Percentiles rank a stretch among this genome's conserved stretches.
phyloP scores from a whole-genome alignment of 2,329 filamentous ascomycete species.

The Colletotrichum liaoningense region DNA sequence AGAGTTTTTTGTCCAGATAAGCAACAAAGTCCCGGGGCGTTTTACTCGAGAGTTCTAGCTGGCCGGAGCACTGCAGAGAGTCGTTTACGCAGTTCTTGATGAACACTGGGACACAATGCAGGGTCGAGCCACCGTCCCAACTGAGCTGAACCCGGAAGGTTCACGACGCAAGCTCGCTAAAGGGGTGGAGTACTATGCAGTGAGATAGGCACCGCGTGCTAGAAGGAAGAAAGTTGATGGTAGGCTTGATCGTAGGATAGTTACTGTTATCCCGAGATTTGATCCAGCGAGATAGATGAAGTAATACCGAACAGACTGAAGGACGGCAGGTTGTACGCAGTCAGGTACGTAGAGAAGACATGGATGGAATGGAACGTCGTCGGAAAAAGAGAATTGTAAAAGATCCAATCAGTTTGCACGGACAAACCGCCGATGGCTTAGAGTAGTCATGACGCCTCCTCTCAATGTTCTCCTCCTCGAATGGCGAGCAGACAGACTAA shows the following conservation, averaged over 20 bases:
- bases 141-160: conserved; percentile 24
- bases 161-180: conserved; percentile 7
- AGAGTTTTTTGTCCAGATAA: not conserved
- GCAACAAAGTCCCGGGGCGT: not conserved
- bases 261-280: not conserved
- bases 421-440: not conserved
- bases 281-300: not conserved
- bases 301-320: not conserved
- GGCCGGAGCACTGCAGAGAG: conserved; percentile 1
- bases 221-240: not conserved
- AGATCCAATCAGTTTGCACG: not conserved
- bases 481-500: not conserved
- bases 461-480: not conserved
- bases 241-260: not conserved
- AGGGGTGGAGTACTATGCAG: conserved; percentile 4
- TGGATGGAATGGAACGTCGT: not conserved
- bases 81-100: not conserved
- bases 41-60: not conserved
- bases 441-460: conserved; percentile 13
- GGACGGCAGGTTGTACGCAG: not conserved
- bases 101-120: conserved; percentile 7
- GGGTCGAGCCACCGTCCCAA: conserved; percentile 12
- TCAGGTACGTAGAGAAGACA: not conserved
- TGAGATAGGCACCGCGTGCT: not conserved
- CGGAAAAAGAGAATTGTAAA: not conserved